Evolutionary conservation across 305 asterid genomes (phyloP).

Genomic region (Plantago coronopus): DNA sequence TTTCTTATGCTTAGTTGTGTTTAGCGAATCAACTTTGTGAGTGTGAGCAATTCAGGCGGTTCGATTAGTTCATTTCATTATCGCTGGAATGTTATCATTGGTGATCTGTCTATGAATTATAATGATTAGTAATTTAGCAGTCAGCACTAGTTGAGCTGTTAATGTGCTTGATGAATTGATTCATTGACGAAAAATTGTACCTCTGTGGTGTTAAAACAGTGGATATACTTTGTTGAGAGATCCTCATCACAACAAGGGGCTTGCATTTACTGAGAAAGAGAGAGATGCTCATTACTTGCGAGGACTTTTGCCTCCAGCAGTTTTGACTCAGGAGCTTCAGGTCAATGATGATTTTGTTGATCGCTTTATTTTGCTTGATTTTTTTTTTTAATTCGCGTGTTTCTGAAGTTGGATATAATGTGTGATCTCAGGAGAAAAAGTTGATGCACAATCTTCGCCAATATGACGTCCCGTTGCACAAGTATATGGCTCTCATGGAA

Average conservation of each 20-base stretch:
- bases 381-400: slow-evolving; percentile 4
- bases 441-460: slow-evolving; percentile 57
- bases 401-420: slow-evolving; percentile 5
- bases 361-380: not conserved
- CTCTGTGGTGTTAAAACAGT: slow-evolving; percentile 28
- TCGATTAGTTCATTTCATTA: too few species aligned
- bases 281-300: slow-evolving; percentile 83
- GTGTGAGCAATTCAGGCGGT: too few species aligned
- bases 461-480: slow-evolving; percentile 72
- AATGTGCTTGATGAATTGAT: not conserved
- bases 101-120: too few species aligned
- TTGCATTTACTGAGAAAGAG: slow-evolving; percentile 74
- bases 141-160: too few species aligned
- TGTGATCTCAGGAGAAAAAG: slow-evolving; percentile 59
- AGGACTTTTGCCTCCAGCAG: slow-evolving; percentile 74
- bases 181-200: not conserved
- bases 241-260: slow-evolving; percentile 87
- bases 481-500: slow-evolving; percentile 80
- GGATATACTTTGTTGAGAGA: slow-evolving; percentile 77
- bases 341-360: slow-evolving; percentile 19
- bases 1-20: too few species aligned
- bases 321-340: slow-evolving; percentile 71
- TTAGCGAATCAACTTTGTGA: too few species aligned
- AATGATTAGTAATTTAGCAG: too few species aligned
- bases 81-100: too few species aligned